Evolutionary conservation across 2,329 filamentous ascomycete genomes (phyloP).

Genomic region (Pseudocercospora vitis): DNA sequence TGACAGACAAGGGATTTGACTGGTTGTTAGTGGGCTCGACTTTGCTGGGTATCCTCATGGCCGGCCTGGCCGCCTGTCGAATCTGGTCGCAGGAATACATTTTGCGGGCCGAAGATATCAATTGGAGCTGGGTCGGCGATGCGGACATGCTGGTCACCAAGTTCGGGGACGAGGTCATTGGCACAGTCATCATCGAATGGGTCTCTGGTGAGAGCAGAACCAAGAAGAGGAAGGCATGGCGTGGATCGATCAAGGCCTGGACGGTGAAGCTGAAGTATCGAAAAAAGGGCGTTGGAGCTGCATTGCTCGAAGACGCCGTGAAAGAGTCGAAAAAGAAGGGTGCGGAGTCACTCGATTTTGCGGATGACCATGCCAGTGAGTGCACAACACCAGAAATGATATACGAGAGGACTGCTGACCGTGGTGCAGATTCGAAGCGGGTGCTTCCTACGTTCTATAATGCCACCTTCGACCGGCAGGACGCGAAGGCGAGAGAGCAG

Average conservation of each 20-base stretch:
- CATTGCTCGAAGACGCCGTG: conserved; percentile 72
- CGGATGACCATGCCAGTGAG: conserved; percentile 73
- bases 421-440: conserved; percentile 47
- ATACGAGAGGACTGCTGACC: neutral
- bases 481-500: conserved; percentile 54
- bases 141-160: conserved; percentile 59
- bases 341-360: conserved; percentile 71
- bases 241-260: conserved; percentile 77
- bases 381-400: conserved; percentile 23
- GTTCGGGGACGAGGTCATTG: conserved; percentile 68
- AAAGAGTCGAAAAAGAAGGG: conserved; percentile 66
- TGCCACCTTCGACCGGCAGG: conserved; percentile 58
- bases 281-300: conserved; percentile 68
- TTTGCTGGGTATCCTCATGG: conserved; percentile 62
- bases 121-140: conserved; percentile 62
- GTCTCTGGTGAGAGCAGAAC: conserved; percentile 49
- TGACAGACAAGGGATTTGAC: conserved; percentile 49
- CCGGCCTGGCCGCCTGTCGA: conserved; percentile 62
- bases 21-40: conserved; percentile 59
- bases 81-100: conserved; percentile 64
- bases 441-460: conserved; percentile 66
- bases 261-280: conserved; percentile 71
- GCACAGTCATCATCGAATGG: conserved; percentile 67
- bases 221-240: conserved; percentile 57
- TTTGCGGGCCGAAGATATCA: conserved; percentile 59